phyloP scores from a whole-genome alignment of 202 grass and related monocot genomes.

The Hordeum pubiflorum region DNA sequence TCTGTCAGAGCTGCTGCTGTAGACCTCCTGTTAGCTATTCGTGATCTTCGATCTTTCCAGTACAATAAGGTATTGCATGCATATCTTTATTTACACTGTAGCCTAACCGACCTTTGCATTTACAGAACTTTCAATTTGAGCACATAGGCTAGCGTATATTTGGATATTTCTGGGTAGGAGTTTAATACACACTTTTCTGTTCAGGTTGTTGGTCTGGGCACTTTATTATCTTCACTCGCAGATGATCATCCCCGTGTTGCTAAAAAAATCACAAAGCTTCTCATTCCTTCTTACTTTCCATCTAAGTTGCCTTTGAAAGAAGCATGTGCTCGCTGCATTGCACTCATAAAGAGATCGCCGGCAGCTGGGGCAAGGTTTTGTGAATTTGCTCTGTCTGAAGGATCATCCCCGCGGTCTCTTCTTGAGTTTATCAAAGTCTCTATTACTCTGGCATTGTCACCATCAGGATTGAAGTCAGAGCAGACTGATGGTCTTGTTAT shows the following conservation, averaged over 20 bases:
- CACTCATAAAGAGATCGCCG: slow-evolving; percentile 69
- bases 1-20: slow-evolving; percentile 63
- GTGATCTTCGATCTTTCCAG: slow-evolving; percentile 68
- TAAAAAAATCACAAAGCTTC: slow-evolving; percentile 82
- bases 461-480: slow-evolving; percentile 48
- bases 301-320: slow-evolving; percentile 63
- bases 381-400: slow-evolving; percentile 84
- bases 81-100: neutral
- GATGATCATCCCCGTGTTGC: slow-evolving; percentile 83
- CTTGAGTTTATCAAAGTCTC: slow-evolving; percentile 51
- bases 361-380: slow-evolving; percentile 83
- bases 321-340: slow-evolving; percentile 65
- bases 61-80: slow-evolving; percentile 66
- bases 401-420: slow-evolving; percentile 56
- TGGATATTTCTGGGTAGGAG: neutral
- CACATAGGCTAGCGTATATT: neutral
- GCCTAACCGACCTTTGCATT: neutral
- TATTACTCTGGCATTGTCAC: slow-evolving; percentile 56
- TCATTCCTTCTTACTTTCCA: slow-evolving; percentile 89
- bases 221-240: slow-evolving; percentile 68
- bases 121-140: slow-evolving; percentile 15
- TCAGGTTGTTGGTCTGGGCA: slow-evolving; percentile 66
- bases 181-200: slow-evolving; percentile 18
- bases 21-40: slow-evolving; percentile 80
- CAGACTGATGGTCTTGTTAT: slow-evolving; percentile 73